Evolutionary conservation across 768 basidiomycete species (phyloP), one percentile per base, ranked within the genome.

Genomic region (Boletus reticuloceps): DNA sequence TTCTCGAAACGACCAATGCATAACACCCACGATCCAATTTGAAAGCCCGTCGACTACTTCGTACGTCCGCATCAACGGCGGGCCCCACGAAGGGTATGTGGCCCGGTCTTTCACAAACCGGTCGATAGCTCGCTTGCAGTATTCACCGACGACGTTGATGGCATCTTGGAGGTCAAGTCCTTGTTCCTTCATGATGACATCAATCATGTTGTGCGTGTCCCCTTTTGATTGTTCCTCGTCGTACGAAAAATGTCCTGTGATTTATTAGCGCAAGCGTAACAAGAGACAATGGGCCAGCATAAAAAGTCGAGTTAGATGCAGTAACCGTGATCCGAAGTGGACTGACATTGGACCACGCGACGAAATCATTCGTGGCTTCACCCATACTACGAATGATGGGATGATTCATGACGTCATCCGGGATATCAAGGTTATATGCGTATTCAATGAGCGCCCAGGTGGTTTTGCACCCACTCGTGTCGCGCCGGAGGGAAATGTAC

Each of bases 271-370:
- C n/a, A n/a, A n/a, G n/a, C n/a, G n/a, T n/a, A n/a, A 14, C 27
- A 17, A 20, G 38, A 29, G 27, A 27, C 16, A 25, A 2, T 4
- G 5, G 2, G 11, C 36, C 27, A 20, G 6, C 27, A 25, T 56
- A 0, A 29, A n/a, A 16, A 25, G 10, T 29, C 12, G 44, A 9
- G 27, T 29, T 29, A 32, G 20, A 32, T 2, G 34, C 17, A 20
- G 11, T 4, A 19, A 19, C 29, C 29, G 8, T 29, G 29, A 10
- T 29, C 29, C 8, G 17, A 39, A 17, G 17, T 32, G 1, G 37
- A 76, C 86, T 72, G 76, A 90, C 90, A 64, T 92, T 92, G 19
- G 89, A 90, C 89, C 88, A 91, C 40, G 89, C 86, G 61, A 91
- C 88, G 53, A 91, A 77, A 67, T 91, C 91, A 57, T 91, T 91